Conservation (phyloP, 192 early-diverging fungal species). For the Coemansia sp. region DNA sequence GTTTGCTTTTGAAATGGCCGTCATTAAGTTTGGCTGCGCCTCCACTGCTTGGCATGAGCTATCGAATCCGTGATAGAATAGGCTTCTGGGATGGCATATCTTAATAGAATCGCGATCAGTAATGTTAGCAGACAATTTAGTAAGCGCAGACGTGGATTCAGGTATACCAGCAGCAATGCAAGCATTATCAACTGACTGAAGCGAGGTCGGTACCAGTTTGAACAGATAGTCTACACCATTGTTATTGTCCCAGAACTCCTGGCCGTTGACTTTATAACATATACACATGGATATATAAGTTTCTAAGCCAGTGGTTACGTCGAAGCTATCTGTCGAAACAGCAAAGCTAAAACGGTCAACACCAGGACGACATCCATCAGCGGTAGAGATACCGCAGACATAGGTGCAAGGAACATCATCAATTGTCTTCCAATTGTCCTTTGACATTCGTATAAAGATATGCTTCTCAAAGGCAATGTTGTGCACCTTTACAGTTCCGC, state of each 20-base stretch:
- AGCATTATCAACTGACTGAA: background rate
- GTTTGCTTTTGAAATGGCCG: constrained; percentile 12
- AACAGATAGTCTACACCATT: constrained; percentile 78
- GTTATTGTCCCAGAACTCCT: constrained; percentile 95
- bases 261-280: constrained; percentile 66
- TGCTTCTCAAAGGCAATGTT: constrained; percentile 86
- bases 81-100: constrained; percentile 3
- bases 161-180: background rate
- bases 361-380: constrained; percentile 38
- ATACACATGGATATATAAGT: constrained; percentile 62
- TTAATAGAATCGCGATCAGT: constrained; percentile 3
- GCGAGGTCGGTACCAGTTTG: constrained; percentile 11
- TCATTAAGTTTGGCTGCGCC: background rate
- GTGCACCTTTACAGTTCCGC: constrained; percentile 73
- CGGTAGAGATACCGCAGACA: constrained; percentile 53
- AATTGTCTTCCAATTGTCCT: constrained; percentile 73
- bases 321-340: constrained; percentile 46
- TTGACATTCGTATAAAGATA: constrained; percentile 73
- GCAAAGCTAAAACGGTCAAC: constrained; percentile 73
- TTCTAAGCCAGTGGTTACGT: background rate
- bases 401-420: constrained; percentile 69
- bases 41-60: background rate
- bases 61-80: constrained; percentile 16
- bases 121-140: background rate
- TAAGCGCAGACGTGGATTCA: background rate